Percentiles rank a stretch among this genome's conserved stretches.
Conservation (phyloP, 2,329 filamentous ascomycete genomes). For the Zymoseptoria ardabiliae region DNA sequence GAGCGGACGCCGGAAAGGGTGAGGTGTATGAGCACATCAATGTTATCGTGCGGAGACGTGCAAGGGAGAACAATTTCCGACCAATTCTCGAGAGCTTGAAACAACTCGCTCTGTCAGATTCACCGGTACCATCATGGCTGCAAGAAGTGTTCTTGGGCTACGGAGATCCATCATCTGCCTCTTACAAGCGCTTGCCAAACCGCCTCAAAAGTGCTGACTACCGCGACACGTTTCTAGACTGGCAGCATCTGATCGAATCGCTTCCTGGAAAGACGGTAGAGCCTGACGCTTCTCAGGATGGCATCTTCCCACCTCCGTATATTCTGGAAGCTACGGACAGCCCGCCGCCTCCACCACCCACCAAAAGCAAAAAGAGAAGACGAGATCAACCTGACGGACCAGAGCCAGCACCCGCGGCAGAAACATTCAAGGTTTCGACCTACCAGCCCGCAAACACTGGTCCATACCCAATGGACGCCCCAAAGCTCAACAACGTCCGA, state of each 20-base stretch:
- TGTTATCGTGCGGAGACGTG: conserved; percentile 71
- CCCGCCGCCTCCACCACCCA: conserved; percentile 43
- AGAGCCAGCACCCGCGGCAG: conserved; percentile 50
- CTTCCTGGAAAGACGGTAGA: conserved; percentile 83
- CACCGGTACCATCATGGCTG: conserved; percentile 82
- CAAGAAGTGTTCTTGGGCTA: conserved; percentile 98
- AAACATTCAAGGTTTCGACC: conserved; percentile 73
- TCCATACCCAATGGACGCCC: conserved; percentile 78
- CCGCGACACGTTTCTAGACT: conserved; percentile 89
- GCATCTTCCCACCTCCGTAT: conserved; percentile 80
- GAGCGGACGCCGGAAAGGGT: conserved; percentile 56
- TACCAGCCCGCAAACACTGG: conserved; percentile 85
- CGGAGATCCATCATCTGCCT: conserved; percentile 81
- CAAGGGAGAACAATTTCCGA: conserved; percentile 95
- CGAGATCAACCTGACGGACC: conserved; percentile 64
- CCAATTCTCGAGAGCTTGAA: conserved; percentile 87
- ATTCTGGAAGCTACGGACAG: conserved; percentile 55
- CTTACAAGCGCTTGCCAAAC: conserved; percentile 74
- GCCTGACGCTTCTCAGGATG: conserved; percentile 61
- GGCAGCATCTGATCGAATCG: conserved; percentile 87
- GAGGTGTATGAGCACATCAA: conserved; percentile 83
- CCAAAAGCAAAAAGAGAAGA: conserved; percentile 75
- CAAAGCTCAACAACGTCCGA: conserved; percentile 72
- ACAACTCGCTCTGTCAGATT: conserved; percentile 73
- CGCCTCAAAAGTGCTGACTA: conserved; percentile 76